Evolutionary conservation across 495 filamentous ascomycete genomes (phyloP).

Genomic region (Pyrenopolyporus hunteri): DNA sequence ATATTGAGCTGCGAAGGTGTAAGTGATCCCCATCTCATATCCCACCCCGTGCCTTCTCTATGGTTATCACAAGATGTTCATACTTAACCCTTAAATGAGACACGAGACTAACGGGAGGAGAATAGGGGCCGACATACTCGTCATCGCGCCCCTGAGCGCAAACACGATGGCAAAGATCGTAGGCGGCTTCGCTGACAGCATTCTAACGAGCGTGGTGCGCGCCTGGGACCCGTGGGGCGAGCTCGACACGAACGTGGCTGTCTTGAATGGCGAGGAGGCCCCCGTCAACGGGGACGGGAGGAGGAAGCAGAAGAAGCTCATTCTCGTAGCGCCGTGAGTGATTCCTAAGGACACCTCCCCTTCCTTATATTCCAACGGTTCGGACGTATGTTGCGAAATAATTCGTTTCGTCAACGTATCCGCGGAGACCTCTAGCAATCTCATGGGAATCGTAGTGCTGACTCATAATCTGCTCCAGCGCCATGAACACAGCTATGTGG

Average conservation of each 20-base stretch:
- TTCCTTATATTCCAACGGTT: no score
- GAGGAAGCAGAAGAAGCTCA: conserved; percentile 52
- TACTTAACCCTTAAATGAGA: background rate
- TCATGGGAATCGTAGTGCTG: background rate
- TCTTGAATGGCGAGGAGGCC: background rate
- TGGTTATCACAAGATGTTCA: background rate
- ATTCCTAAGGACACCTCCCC: background rate
- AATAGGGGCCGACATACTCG: conserved; percentile 72
- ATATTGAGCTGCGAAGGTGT: conserved; percentile 77
- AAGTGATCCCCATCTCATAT: background rate
- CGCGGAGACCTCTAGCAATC: background rate
- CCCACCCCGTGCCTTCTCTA: background rate
- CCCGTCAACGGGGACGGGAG: background rate
- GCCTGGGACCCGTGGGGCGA: conserved; percentile 83
- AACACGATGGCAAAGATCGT: conserved; percentile 83
- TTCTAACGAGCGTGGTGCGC: conserved; percentile 74
- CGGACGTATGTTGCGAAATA: no score
- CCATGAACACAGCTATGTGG: conserved; percentile 95
- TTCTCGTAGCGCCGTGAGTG: conserved; percentile 62
- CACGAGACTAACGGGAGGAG: background rate
- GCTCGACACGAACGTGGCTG: conserved; percentile 50
- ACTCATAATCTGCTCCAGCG: conserved; percentile 47
- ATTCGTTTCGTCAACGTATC: no score
- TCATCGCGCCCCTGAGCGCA: conserved; percentile 79
- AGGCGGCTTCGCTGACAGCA: conserved; percentile 68